Base-by-base conservation (phyloP, 352 stramenopile genomes). In the Pseudoperonospora humuli region DNA sequence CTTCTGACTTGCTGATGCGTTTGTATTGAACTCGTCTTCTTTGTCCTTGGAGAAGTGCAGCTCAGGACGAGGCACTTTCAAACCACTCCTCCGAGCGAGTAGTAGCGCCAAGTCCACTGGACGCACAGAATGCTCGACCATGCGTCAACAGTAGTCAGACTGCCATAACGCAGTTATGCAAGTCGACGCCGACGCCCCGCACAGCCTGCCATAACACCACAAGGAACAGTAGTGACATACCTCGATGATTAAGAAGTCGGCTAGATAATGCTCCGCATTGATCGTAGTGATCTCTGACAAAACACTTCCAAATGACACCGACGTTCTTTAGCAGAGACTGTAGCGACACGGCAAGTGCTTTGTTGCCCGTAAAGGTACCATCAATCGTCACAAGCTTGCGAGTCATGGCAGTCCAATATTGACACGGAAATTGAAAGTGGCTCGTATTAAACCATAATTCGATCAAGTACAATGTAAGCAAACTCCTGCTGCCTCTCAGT, bases 131-230 rank as follows among this genome's bases (percentile, higher is more conserved):
- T 45, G 23, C 27, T 33, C 8, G 39, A 41, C 61, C 67, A 82
- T 10, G 66, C 45, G 6, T 52, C 33, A 13, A 75, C 55, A 18
- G 75, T 43, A 35, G 48, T 45, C 0, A 71, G 32, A 49, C 57
- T 70, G 25, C 70, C 75, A 46, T 86, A 86, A 20, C 37, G 44
- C 21, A 86, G 49, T 72, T 72, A 86, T 83, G 55, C 28, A 82
- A 35, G 10, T 60, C 46, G 14, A 67, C 57, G 9, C 46, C n/a
- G 23, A 43, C 55, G 10, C 43, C 37, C 27, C 28, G 55, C 25
- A 75, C 42, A n/a, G 45, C 56, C 57, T 68, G n/a, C n/a, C n/a
- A 48, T 27, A 43, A 2, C 39, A 55, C 45, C n/a, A 25, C 29
- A 55, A 10, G 8, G 15, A 25, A 2, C 32, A 38, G 9, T 13